Base-by-base conservation (phyloP, 2,329 filamentous ascomycete species). In the Monosporascus ibericus region DNA sequence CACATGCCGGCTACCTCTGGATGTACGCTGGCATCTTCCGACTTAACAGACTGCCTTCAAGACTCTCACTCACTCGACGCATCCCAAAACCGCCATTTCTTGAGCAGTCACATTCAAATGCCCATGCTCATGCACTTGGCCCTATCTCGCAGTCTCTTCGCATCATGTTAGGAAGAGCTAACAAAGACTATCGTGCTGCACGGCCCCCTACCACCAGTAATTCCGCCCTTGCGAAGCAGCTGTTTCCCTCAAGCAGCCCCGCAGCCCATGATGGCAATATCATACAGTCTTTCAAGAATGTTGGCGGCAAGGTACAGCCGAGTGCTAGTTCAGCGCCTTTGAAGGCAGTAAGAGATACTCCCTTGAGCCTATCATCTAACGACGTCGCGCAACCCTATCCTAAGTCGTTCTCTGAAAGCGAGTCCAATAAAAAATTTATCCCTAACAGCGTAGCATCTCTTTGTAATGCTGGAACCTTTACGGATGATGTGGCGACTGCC, bases 201-300 rank as follows among this genome's bases (percentile, higher is more conserved):
- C 62, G 69, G 51, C 53, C 67, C 6, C 62, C 63, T 22, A 64
- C 50, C 49, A 18, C 56, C 30, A 25, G 50, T 39, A 65, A 68
- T 48, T 58, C 63, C 8, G 58, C 65, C 47, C 64, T 79, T 44
- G 67, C 72, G 5, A 81, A 83, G 64, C 73, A 79, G 52, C 69
- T 80, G 17, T 81, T 84, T 57, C 75, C 80, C 4, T 82, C 82
- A 1, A 84, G 78, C 66, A 83, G 76, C 58, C 77, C 79, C 44
- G 64, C 70, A 25, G 62, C 66, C 17, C 68, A 65, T 6, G 71
- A 75, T 64, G 68, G 68, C 39, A 77, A 76, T 54, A 79, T 84
- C 58, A 67, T 75, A 51, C 73, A 79, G 47, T 75, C 76, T 51
- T 70, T 80, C 58, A 76, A 74, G 55, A 78, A 74, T 58, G 64